Evolutionary conservation across 805 yeast species (phyloP).

Genomic region (Wickerhamomyces chaumierensis): DNA sequence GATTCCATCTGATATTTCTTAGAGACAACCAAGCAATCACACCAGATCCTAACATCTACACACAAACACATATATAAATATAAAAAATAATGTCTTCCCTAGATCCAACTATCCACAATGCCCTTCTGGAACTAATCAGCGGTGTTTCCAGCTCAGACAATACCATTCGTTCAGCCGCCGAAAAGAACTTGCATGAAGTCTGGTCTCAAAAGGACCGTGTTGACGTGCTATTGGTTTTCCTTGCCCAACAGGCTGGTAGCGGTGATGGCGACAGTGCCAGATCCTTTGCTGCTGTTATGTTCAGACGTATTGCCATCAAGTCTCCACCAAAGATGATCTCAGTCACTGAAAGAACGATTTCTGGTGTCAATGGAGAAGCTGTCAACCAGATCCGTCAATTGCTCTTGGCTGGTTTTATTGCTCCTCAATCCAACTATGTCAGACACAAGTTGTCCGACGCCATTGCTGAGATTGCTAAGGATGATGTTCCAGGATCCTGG

Average conservation of each 20-base stretch:
- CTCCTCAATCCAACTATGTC: slow-evolving; percentile 60
- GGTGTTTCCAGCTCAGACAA: slow-evolving; percentile 78
- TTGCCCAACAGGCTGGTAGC: slow-evolving; percentile 66
- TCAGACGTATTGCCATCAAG: slow-evolving; percentile 75
- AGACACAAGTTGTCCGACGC: slow-evolving; percentile 93
- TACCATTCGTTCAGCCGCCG: slow-evolving; percentile 65
- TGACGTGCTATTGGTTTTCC: slow-evolving; percentile 59
- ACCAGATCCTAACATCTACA: too few relatives aligned
- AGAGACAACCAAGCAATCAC: too few relatives aligned
- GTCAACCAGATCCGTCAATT: slow-evolving; percentile 50
- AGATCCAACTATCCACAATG: too few relatives aligned
- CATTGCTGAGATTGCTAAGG: slow-evolving; percentile 82
- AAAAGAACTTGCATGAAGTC: slow-evolving; percentile 53
- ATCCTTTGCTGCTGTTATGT: slow-evolving; percentile 77
- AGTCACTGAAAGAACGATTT: slow-evolving; percentile 70
- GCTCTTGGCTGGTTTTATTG: slow-evolving; percentile 62
- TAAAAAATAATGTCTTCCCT: too few relatives aligned
- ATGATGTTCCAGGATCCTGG: slow-evolving; percentile 55
- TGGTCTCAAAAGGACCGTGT: slow-evolving; percentile 67
- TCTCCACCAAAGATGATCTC: slow-evolving; percentile 58
- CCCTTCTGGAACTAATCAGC: too few relatives aligned
- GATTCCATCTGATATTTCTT: too few relatives aligned
- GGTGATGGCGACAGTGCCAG: slow-evolving; percentile 51
- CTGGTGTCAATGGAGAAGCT: slow-evolving; percentile 49
- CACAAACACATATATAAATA: too few relatives aligned